Evolutionary conservation across 1,284 basidiomycete genomes (phyloP).

Genomic region (Moesziomyces globuligerus): DNA sequence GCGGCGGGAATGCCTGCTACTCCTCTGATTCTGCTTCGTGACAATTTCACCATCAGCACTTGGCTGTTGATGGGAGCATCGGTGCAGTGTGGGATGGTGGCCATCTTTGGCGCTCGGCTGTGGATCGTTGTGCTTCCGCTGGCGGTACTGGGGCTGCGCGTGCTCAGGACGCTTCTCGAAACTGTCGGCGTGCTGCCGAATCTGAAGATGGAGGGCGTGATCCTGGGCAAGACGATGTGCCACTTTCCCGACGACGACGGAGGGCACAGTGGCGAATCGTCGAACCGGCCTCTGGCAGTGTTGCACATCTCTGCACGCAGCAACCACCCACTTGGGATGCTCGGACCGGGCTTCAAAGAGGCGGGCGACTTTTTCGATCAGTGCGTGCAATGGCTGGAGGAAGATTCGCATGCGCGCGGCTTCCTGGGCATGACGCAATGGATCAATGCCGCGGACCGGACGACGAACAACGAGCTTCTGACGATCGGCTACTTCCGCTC

Average conservation of each 20-base stretch:
- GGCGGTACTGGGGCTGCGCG: slow-evolving; percentile 6
- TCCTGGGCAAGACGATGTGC: slow-evolving; percentile 16
- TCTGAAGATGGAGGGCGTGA: slow-evolving; percentile 22
- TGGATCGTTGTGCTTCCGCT: slow-evolving; percentile 14
- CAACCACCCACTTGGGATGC: slow-evolving; percentile 24
- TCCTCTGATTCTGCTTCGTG: slow-evolving; percentile 2
- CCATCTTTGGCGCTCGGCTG: slow-evolving; percentile 11
- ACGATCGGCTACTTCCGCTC: slow-evolving; percentile 29
- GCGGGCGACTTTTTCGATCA: slow-evolving; percentile 14
- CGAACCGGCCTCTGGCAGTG: slow-evolving; percentile 21
- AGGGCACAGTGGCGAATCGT: slow-evolving; percentile 3
- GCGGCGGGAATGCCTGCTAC: not conserved
- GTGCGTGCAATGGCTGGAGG: slow-evolving; percentile 28
- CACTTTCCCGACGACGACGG: slow-evolving; percentile 20
- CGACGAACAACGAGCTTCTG: slow-evolving; percentile 20
- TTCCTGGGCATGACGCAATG: slow-evolving; percentile 37
- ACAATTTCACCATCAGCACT: slow-evolving; percentile 16
- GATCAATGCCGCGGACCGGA: slow-evolving; percentile 25
- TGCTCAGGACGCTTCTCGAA: slow-evolving; percentile 11
- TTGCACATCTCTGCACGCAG: slow-evolving; percentile 18
- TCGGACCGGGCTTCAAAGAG: slow-evolving; percentile 28
- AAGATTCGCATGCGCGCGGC: slow-evolving; percentile 21
- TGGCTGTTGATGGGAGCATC: slow-evolving; percentile 25
- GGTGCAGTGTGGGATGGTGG: slow-evolving; percentile 12
- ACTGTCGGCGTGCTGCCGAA: slow-evolving; percentile 4